Conservation (phyloP, 768 basidiomycete genomes). For the Stropharia rugosoannulata region DNA sequence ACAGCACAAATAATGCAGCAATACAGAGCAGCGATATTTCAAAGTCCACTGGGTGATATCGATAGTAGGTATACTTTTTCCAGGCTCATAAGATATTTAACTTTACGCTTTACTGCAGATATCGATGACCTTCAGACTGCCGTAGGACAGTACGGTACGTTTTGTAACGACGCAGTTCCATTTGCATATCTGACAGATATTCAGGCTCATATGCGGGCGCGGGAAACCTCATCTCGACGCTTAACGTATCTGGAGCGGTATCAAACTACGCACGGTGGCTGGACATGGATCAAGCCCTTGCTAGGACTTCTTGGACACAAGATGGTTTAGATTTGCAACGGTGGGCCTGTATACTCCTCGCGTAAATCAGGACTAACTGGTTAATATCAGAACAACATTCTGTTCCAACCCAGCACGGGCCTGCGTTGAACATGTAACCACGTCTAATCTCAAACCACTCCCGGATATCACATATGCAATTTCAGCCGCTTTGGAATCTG, state of each 20-base stretch:
- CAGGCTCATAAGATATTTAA: neutral
- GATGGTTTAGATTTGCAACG: constrained; percentile 44
- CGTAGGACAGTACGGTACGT: constrained; percentile 60
- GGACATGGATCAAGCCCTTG: constrained; percentile 63
- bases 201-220: constrained; percentile 70
- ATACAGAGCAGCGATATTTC: constrained; percentile 58
- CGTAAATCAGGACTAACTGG: neutral
- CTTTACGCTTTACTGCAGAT: constrained; percentile 31
- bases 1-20: constrained; percentile 49
- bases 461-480: constrained; percentile 44
- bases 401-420: constrained; percentile 66
- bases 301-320: constrained; percentile 62
- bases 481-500: constrained; percentile 41
- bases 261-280: constrained; percentile 63
- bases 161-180: neutral
- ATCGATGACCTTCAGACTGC: constrained; percentile 51
- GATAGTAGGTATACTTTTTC: constrained; percentile 36
- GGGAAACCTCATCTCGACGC: constrained; percentile 54
- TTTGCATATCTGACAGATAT: neutral
- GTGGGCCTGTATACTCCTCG: constrained; percentile 27
- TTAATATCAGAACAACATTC: constrained; percentile 40
- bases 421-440: constrained; percentile 57
- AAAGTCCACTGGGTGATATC: constrained; percentile 57
- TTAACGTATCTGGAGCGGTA: constrained; percentile 38
- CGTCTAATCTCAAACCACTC: constrained; percentile 9